Base-by-base conservation (phyloP, 345 rosid species). In the Ceriops decandra region DNA sequence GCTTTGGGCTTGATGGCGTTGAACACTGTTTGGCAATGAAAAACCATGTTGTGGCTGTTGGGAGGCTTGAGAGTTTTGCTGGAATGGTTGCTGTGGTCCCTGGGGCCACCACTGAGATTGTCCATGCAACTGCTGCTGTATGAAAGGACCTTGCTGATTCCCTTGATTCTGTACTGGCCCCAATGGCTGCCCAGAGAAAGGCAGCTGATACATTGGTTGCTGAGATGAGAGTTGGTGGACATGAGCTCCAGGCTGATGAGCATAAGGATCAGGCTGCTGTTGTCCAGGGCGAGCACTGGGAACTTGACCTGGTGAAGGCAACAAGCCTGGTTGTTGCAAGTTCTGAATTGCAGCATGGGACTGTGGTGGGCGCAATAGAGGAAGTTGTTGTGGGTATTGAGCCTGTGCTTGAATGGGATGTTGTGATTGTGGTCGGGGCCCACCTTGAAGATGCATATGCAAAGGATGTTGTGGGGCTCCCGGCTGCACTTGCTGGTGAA, bases 41-140 rank as follows among this genome's bases (percentile, higher is more conserved):
- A 74, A 69, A 83, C 69, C 83, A 75, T 81, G 88, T 52, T 70
- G 85, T 6, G 69, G 73, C 63, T 79, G 89, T 36, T 72, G 66
- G 80, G 78, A 79, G 56, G 78, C 32, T 38, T 74, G 72, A 46
- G 80, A 49, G 47, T 72, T 77, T 26, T 66, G 82, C 62, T 68
- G 87, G 20, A 73, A 62, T 58, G 62, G 68, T 57, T 66, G 80
- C 60, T 70, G 72, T 47, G 71, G 78, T 42, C 72, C 85, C 54
- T 68, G 87, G n/a, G 87, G 85, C 16, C 62, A 77, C 27, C 76
- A 62, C 30, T 82, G 87, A 62, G 86, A 33, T 61, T 81, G 87
- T 62, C 70, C 60, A 49, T 79, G 83, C 66, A 60, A 68, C 54
- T 77, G 84, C 69, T 79, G 90, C 60, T 80, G 88, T 31, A 56